Conservation (phyloP, 2,329 filamentous ascomycete genomes). For the Cephalotrichum gorgonifer region DNA sequence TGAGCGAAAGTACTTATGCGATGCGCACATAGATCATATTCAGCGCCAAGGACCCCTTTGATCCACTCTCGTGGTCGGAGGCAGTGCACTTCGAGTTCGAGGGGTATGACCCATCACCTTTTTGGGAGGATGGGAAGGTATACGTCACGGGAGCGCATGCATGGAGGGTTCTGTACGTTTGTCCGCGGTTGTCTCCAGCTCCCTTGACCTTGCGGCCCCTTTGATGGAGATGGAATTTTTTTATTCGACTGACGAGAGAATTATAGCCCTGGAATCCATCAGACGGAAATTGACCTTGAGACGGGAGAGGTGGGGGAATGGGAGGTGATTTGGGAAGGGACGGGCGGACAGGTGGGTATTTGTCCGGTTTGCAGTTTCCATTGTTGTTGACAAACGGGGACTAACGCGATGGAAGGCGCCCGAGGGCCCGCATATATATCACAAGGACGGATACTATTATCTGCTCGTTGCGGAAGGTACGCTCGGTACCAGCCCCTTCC, state of each 20-base stretch:
- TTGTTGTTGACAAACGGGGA: background rate
- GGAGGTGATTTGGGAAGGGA: constrained; percentile 31
- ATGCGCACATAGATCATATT: constrained; percentile 19
- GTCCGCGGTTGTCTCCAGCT: background rate
- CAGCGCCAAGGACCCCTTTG: constrained; percentile 26
- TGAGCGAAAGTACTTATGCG: background rate
- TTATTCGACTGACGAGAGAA: constrained; percentile 12
- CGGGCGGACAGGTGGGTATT: constrained; percentile 16
- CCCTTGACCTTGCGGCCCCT: background rate
- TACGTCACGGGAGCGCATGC: constrained; percentile 27
- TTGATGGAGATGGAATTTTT: background rate
- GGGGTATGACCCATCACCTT: constrained; percentile 11
- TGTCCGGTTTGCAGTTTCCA: background rate
- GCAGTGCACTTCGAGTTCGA: constrained; percentile 10
- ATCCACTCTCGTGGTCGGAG: constrained; percentile 27
- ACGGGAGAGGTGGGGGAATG: constrained; percentile 22
- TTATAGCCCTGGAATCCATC: constrained; percentile 14
- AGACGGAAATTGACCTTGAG: constrained; percentile 19
- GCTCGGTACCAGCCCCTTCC: constrained; percentile 14
- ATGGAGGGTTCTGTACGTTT: constrained; percentile 4
- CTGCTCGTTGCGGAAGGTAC: constrained; percentile 37
- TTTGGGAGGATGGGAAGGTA: constrained; percentile 13
- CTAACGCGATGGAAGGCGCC: constrained; percentile 16
- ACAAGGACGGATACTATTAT: constrained; percentile 33
- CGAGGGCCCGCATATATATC: constrained; percentile 35